Conservation (phyloP, 2,329 filamentous ascomycete species). For the Paraphoma sp. region DNA sequence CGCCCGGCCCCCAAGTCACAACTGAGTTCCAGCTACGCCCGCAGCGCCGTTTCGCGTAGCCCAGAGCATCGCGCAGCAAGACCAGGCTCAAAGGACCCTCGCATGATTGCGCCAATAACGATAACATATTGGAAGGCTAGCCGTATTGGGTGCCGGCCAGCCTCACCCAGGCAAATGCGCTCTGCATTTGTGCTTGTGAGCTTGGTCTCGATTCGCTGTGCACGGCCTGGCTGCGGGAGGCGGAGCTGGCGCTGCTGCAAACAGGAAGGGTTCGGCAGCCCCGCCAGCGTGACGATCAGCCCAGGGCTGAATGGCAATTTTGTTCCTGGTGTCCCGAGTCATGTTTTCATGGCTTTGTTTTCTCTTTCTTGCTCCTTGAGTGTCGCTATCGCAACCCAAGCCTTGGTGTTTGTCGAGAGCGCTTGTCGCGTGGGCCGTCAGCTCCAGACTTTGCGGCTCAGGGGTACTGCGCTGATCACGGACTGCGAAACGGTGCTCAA, state of each 20-base stretch:
- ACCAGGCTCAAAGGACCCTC: constrained; percentile 3
- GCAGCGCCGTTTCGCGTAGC: constrained; percentile 7
- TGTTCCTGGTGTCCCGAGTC: background rate
- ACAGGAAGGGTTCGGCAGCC: background rate
- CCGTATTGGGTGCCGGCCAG: background rate
- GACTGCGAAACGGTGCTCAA: background rate
- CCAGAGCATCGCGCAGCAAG: background rate
- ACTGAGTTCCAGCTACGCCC: constrained; percentile 11
- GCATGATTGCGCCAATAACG: background rate
- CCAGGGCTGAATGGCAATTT: background rate
- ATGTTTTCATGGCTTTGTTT: background rate
- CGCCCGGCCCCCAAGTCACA: constrained; percentile 1
- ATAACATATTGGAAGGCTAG: constrained; percentile 2
- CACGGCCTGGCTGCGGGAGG: background rate
- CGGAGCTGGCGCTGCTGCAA: background rate
- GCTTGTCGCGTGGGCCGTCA: background rate
- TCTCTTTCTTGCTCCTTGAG: background rate
- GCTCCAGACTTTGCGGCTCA: background rate
- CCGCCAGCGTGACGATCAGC: constrained; percentile 5
- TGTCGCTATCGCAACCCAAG: background rate
- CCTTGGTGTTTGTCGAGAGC: background rate
- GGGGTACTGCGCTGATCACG: background rate
- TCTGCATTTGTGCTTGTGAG: background rate
- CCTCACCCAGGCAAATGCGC: constrained; percentile 1
- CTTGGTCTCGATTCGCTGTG: constrained; percentile 1